Evolutionary conservation across 2,329 filamentous ascomycete species (phyloP), one percentile per base, ranked within the genome.

Genomic region (Furcasterigmium furcatum): DNA sequence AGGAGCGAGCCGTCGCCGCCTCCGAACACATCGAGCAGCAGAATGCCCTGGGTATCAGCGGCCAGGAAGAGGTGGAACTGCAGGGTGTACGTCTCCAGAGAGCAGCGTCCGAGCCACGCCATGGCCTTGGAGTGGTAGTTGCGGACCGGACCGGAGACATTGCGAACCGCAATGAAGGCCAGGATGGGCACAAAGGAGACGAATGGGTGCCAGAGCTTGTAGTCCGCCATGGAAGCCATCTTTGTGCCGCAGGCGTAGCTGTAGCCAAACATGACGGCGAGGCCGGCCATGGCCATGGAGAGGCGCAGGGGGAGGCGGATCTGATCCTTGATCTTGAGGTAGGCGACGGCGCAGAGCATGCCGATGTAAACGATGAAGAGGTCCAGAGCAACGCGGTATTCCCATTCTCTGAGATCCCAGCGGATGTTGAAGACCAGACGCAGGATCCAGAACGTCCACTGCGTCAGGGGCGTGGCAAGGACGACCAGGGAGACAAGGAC

Each of bases 21-120:
- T 8, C 41, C 18, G 18, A 30, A 30, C 19, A 34, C 19, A 13
- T 57, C 58, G 10, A 61, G 35, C 7, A 60, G 51, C 8, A 85
- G 66, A 4, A 77, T 52, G 0, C 75, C 77, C 25, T 70, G 74
- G 3, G 76, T 75, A 53, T 85, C 79, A 3, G 72, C 77, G 2
- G 78, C 79, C 9, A 85, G 71, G 72, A 78, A 82, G 44, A 83
- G 68, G 57, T 86, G 82, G 56, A 76, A 76, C 52, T 84, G 79
- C 30, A 85, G 63, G 6, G 81, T 67, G 51, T 79, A 82, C 1
- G 78, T 74, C 59, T 85, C 82, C 2, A 83, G 70, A 0, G 79
- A 79, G 47, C 73, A 74, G 6, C 67, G 65, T 2, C 82, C 81
- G 3, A 85, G 59, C 64, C 71, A 77, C 1, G 76, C 72, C 22